Percentiles rank a stretch among this genome's conserved stretches.
phyloP scores from a whole-genome alignment of 129 eudicot species.

The Ambrosia artemisiifolia region DNA sequence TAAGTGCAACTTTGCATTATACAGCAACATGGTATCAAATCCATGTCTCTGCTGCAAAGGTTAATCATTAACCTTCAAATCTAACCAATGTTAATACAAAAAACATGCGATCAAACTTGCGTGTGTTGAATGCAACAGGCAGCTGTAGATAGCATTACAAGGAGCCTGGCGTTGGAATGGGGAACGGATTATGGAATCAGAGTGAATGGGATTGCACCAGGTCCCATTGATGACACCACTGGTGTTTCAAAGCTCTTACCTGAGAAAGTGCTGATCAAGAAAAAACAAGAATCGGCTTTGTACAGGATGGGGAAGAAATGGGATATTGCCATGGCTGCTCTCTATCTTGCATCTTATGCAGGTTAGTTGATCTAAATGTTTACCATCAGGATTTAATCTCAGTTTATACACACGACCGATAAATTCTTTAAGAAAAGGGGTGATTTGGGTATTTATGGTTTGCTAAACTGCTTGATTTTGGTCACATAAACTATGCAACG shows the following conservation, averaged over 20 bases:
- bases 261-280: slow-evolving; percentile 19
- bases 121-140: slow-evolving; percentile 31
- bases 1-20: slow-evolving; percentile 60
- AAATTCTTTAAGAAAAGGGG: too few species aligned
- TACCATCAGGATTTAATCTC: too few species aligned
- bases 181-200: slow-evolving; percentile 54
- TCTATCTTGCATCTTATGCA: slow-evolving; percentile 53
- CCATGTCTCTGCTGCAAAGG: slow-evolving; percentile 66
- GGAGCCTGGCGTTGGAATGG: slow-evolving; percentile 60
- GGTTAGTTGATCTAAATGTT: slow-evolving; percentile 21
- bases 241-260: slow-evolving; percentile 45
- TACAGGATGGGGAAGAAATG: slow-evolving; percentile 54
- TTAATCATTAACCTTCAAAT: slow-evolving; percentile 4
- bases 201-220: slow-evolving; percentile 60
- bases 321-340: slow-evolving; percentile 67
- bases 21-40: slow-evolving; percentile 61
- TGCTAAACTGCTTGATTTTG: too few species aligned
- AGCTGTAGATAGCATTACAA: slow-evolving; percentile 54
- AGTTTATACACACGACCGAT: too few species aligned
- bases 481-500: too few species aligned
- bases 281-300: slow-evolving; percentile 29
- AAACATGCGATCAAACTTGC: neutral
- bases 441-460: too few species aligned
- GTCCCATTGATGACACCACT: slow-evolving; percentile 51
- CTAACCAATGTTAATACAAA: too few species aligned